Evolutionary conservation across 2,329 filamentous ascomycete species (phyloP), one percentile per base, ranked within the genome.

Genomic region (Xylaria hypoxylon): DNA sequence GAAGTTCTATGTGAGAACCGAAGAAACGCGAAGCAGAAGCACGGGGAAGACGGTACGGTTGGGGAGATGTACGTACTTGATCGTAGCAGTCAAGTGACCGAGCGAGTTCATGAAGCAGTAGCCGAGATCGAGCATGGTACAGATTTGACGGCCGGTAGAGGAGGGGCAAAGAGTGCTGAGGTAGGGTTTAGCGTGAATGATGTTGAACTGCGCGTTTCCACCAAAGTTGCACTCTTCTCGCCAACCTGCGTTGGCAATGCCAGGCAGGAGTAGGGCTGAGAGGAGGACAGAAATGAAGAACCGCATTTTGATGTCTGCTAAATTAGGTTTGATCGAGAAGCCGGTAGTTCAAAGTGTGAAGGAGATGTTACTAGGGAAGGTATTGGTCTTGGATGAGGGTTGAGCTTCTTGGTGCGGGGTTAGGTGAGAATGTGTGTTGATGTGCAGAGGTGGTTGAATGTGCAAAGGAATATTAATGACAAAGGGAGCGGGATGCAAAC

Each of bases 91-190:
- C 1, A 71, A 55, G 28, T 70, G 63, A 13, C 68, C 68, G 33
- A 64, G 40, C 10, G 64, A 59, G 47, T 71, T 71, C 65, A 64
- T 66, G 63, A 66, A 38, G 65, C 69, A 71, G 57, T 64, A 56
- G 53, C 65, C 55, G 48, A 71, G 65, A 24, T 71, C 67, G 38
- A 71, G 69, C 59, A 65, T 67, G n/a, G 65, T 68, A 55, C 69
- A 71, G 10, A 70, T 61, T n/a, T 48, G 62, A 42, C 60, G 67
- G 22, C 51, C 51, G n/a, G 45, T 22, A 22, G 40, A 24, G n/a
- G 35, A 59, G 13, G 59, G 67, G 40, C 69, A 71, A 1, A 65
- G 40, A 17, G 65, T 67, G 64, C 69, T 71, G 42, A 71, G 68
- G 31, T 52, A 59, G 4, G 68, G 68, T 3, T 0, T 19, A 5